Evolutionary conservation across 2,329 filamentous ascomycete species (phyloP).

Genomic region (Myriosclerotinia curreyana): DNA sequence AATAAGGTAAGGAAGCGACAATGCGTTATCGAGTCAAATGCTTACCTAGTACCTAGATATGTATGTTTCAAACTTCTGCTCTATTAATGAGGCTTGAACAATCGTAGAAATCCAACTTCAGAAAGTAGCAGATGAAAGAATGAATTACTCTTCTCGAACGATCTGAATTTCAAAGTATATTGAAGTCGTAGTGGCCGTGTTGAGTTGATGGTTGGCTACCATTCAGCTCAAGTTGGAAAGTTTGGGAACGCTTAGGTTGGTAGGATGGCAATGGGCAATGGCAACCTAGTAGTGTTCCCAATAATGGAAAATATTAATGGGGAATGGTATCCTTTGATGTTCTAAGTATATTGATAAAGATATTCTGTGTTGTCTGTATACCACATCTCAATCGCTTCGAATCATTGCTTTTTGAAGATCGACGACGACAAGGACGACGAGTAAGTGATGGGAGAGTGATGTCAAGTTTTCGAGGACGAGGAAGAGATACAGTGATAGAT

Average conservation of each 20-base stretch:
- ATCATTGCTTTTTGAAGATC: background rate
- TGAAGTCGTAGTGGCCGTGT: conserved; percentile 22
- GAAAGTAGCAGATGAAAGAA: background rate
- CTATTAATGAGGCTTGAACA: conserved; percentile 9
- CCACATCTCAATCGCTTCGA: background rate
- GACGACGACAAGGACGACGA: background rate
- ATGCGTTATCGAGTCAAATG: conserved; percentile 24
- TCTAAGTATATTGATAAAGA: conserved; percentile 2
- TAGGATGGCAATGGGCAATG: conserved; percentile 12
- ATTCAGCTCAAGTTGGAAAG: background rate
- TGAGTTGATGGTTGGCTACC: conserved; percentile 13
- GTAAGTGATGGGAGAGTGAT: conserved; percentile 8
- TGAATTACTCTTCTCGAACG: background rate
- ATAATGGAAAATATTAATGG: conserved; percentile 4
- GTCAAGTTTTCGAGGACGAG: conserved; percentile 14
- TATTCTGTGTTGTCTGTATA: background rate
- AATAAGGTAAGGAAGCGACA: conserved; percentile 22
- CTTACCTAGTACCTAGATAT: conserved; percentile 16
- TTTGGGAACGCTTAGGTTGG: conserved; percentile 1
- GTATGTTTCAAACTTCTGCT: conserved; percentile 9
- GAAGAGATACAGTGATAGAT: background rate
- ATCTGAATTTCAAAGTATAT: background rate
- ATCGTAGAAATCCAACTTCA: background rate
- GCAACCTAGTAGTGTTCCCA: conserved; percentile 9
- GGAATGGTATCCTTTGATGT: background rate